These are phyloP conservation scores for Phytophthora sojae DNA, from an alignment of 352 stramenopile genomes.

Conservation along the genomic window DNA sequence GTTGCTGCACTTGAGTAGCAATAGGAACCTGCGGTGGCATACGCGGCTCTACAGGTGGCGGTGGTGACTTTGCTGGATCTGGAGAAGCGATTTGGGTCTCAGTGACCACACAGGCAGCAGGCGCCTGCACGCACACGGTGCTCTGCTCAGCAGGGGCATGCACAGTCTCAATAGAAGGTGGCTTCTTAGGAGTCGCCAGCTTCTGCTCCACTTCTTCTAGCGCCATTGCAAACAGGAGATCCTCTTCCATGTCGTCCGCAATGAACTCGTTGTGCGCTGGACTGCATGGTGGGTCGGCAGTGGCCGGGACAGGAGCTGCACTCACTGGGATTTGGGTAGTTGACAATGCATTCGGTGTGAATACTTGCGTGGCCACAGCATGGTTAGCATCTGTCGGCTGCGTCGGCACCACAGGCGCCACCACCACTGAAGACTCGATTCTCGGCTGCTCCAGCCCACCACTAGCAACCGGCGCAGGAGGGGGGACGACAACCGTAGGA, in stretches of 20 bases:
- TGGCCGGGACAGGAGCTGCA: not conserved
- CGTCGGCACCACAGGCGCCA: not conserved
- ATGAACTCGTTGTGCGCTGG: constrained; percentile 60
- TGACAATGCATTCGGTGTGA: not conserved
- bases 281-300: not conserved
- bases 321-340: not conserved
- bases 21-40: not conserved
- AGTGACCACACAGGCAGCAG: not conserved
- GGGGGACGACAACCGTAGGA: not conserved
- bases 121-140: constrained; percentile 1
- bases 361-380: not conserved
- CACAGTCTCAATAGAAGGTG: constrained; percentile 1
- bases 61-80: not conserved
- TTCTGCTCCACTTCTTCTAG: constrained; percentile 73
- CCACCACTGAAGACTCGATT: not conserved
- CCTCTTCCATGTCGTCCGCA: constrained; percentile 67
- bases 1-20: constrained; percentile 14
- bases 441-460: not conserved
- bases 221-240: constrained; percentile 68
- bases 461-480: not conserved
- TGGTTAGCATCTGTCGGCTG: not conserved
- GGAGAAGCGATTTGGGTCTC: not conserved
- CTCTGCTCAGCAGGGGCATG: constrained; percentile 5
- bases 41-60: not conserved
- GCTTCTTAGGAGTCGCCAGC: constrained; percentile 42